Percentiles rank a stretch among this genome's conserved stretches.
Evolutionary conservation across 768 basidiomycete genomes (phyloP).

Genomic region (Paxillus ammoniavirescens): DNA sequence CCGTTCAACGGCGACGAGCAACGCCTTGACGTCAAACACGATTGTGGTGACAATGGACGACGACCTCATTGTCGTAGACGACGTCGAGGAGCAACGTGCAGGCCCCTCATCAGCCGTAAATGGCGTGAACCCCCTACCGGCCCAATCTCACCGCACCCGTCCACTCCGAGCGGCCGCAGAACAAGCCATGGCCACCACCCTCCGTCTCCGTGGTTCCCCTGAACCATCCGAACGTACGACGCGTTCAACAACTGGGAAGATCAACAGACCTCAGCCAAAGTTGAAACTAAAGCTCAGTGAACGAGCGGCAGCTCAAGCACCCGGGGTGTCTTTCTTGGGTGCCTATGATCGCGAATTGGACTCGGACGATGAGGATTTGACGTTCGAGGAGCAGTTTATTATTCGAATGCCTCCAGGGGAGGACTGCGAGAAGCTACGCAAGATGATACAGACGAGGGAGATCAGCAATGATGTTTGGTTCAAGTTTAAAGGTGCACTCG

Average conservation of each 20-base stretch:
- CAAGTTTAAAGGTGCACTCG: slow-evolving; percentile 84
- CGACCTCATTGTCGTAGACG: slow-evolving; percentile 62
- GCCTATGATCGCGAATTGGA: slow-evolving; percentile 93
- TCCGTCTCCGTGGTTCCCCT: slow-evolving; percentile 29
- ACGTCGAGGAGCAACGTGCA: slow-evolving; percentile 44
- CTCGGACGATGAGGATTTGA: slow-evolving; percentile 91
- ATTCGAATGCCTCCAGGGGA: slow-evolving; percentile 84
- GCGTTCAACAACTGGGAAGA: slow-evolving; percentile 50
- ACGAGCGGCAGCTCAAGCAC: slow-evolving; percentile 75
- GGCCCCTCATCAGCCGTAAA: slow-evolving; percentile 37
- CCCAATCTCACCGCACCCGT: slow-evolving; percentile 26
- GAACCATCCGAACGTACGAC: slow-evolving; percentile 49
- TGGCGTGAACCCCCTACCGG: slow-evolving; percentile 16
- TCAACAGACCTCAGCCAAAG: slow-evolving; percentile 61
- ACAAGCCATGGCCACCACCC: slow-evolving; percentile 35
- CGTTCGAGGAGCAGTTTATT: slow-evolving; percentile 97
- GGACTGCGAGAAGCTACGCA: slow-evolving; percentile 74
- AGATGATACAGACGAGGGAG: slow-evolving; percentile 79
- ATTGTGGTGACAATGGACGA: slow-evolving; percentile 45
- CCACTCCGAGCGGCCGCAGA: slow-evolving; percentile 33
- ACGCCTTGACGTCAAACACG: not conserved
- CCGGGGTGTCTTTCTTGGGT: slow-evolving; percentile 86
- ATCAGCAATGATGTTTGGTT: slow-evolving; percentile 88
- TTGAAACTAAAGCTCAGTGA: slow-evolving; percentile 88
- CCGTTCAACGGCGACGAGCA: not conserved